Percentiles rank a stretch among this genome's conserved stretches.
Conservation (phyloP, 768 basidiomycete species). For the Kwoniella dejecticola region DNA sequence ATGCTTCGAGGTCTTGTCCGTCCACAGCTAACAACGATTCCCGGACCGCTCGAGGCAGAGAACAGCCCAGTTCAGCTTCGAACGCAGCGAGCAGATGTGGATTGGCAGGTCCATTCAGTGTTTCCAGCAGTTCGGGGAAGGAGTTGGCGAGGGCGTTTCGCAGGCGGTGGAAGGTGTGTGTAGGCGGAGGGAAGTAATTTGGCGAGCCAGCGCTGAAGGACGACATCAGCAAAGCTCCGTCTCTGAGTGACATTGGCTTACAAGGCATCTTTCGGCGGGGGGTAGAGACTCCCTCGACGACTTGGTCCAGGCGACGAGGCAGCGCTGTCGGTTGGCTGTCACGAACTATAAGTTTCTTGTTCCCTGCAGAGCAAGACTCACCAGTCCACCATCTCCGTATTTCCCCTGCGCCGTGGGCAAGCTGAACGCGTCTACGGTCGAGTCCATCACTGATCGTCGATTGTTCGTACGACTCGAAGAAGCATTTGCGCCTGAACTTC, state of each 20-base stretch:
- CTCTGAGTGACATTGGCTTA: constrained; percentile 13
- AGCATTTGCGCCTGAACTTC: constrained; percentile 1
- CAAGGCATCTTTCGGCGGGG: constrained; percentile 35
- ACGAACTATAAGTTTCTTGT: constrained; percentile 3
- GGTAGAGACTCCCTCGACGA: constrained; percentile 36
- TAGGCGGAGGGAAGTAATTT: constrained; percentile 70
- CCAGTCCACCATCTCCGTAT: constrained; percentile 10
- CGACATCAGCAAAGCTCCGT: too few species aligned
- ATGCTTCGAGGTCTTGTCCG: constrained; percentile 75
- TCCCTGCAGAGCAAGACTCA: too few species aligned
- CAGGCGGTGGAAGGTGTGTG: constrained; percentile 79
- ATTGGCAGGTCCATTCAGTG: constrained; percentile 86
- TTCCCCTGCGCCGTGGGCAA: constrained; percentile 62
- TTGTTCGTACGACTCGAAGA: constrained; percentile 34
- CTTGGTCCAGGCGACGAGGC: constrained; percentile 50
- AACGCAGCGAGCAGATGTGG: constrained; percentile 76
- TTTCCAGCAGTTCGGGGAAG: constrained; percentile 93
- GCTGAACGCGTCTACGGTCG: constrained; percentile 85
- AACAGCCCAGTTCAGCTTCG: constrained; percentile 75
- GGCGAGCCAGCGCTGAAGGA: constrained; percentile 31
- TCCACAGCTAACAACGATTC: constrained; percentile 87
- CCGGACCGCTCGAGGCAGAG: constrained; percentile 78
- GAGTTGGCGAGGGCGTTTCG: constrained; percentile 77
- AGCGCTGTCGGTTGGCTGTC: constrained; percentile 30
- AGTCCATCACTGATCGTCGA: constrained; percentile 62